These are phyloP conservation scores for Westerdykella aurantiaca DNA, from an alignment of 2,329 filamentous ascomycete species.

Conservation along the genomic window DNA sequence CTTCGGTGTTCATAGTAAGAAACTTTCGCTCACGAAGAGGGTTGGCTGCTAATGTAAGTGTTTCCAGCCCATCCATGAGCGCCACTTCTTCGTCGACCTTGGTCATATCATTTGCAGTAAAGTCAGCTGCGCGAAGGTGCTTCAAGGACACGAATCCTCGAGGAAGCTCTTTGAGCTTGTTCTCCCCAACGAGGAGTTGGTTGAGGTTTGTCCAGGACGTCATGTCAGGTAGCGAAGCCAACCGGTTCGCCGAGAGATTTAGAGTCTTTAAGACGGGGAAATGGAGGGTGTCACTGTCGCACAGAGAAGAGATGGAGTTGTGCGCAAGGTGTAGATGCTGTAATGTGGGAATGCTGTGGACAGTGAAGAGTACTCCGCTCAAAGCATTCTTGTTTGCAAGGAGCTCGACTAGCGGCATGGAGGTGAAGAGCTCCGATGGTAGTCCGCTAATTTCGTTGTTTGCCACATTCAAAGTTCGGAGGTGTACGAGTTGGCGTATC, in stretches of 20 bases:
- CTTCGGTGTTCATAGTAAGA: constrained; percentile 69
- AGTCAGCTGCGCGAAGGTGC: constrained; percentile 69
- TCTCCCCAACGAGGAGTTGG: constrained; percentile 74
- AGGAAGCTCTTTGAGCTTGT: constrained; percentile 70
- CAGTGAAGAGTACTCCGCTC: constrained; percentile 61
- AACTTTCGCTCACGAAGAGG: constrained; percentile 85
- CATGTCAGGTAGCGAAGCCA: constrained; percentile 67
- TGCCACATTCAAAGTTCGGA: constrained; percentile 73
- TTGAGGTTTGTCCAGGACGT: constrained; percentile 66
- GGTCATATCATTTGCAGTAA: constrained; percentile 78
- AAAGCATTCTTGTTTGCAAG: constrained; percentile 73
- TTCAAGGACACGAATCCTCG: constrained; percentile 64
- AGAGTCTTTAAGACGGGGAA: constrained; percentile 69
- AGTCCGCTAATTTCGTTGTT: constrained; percentile 70
- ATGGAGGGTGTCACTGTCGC: constrained; percentile 47
- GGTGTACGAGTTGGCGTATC: constrained; percentile 59
- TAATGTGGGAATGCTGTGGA: constrained; percentile 56
- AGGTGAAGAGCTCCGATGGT: constrained; percentile 62
- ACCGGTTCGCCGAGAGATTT: constrained; percentile 72
- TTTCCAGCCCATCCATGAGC: constrained; percentile 69
- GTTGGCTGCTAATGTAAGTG: constrained; percentile 78
- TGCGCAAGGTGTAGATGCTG: constrained; percentile 72
- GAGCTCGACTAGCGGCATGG: constrained; percentile 67
- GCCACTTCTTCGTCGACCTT: constrained; percentile 70
- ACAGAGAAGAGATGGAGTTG: constrained; percentile 61